These are phyloP conservation scores for Aspergillus mulundensis DNA, from an alignment of 495 filamentous ascomycete species.

Conservation along the genomic window DNA sequence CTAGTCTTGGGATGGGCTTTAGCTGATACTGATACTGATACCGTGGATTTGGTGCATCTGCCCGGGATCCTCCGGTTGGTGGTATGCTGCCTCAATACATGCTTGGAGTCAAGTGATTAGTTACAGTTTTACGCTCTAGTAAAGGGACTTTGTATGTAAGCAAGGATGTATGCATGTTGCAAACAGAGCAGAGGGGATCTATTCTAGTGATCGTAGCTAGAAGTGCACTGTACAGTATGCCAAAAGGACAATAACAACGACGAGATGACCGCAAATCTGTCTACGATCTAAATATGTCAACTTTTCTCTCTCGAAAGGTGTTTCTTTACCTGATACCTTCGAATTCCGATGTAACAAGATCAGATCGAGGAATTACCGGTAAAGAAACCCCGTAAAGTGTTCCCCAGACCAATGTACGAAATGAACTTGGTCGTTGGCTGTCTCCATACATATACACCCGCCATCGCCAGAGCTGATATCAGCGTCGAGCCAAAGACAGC, in stretches of 20 bases:
- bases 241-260: neutral
- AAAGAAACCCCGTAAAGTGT: slow-evolving; percentile 5
- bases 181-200: neutral
- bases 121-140: no score
- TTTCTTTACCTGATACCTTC: no score
- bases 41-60: no score
- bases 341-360: no score
- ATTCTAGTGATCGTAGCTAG: neutral
- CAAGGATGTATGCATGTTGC: neutral
- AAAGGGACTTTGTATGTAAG: no score
- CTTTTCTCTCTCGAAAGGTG: no score
- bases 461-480: slow-evolving; percentile 21
- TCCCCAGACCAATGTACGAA: slow-evolving; percentile 6
- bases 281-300: neutral
- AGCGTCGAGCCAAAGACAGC: slow-evolving; percentile 28
- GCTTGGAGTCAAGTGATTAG: no score
- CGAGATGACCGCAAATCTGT: neutral
- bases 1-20: neutral
- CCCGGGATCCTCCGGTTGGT: no score
- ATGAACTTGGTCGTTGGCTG: slow-evolving; percentile 18
- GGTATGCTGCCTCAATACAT: no score
- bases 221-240: neutral
- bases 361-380: neutral
- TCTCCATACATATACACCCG: slow-evolving; percentile 32
- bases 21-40: no score